A percentile compares a stretch with the other conserved stretches of the same genome.
Conservation (phyloP, 73 alveolate genomes). For the Tetrahymena borealis region DNA sequence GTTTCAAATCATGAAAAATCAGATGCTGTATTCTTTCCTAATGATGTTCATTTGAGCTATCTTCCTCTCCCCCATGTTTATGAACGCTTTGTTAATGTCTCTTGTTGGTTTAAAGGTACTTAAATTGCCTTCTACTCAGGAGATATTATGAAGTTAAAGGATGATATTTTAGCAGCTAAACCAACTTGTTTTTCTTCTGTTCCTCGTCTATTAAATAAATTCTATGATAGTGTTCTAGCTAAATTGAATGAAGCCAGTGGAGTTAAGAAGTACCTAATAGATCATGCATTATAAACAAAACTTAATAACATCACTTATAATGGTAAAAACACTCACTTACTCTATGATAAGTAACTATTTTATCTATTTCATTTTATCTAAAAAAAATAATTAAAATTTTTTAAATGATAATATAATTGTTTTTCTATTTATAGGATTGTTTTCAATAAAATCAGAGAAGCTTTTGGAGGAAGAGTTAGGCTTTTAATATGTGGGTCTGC, state of each 20-base stretch:
- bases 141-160: slow-evolving; percentile 64
- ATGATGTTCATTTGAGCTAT: slow-evolving; percentile 79
- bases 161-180: slow-evolving; percentile 74
- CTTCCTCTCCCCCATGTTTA: slow-evolving; percentile 92
- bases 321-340: slow-evolving; percentile 48
- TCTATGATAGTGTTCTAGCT: slow-evolving; percentile 63
- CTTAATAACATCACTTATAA: slow-evolving; percentile 30
- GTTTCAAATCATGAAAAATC: slow-evolving; percentile 44
- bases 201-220: slow-evolving; percentile 46
- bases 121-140: slow-evolving; percentile 83
- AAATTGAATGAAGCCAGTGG: slow-evolving; percentile 55
- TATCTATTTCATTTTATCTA: too few relatives aligned
- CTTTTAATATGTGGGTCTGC: slow-evolving; percentile 86
- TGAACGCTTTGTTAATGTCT: slow-evolving; percentile 71
- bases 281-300: slow-evolving; percentile 63
- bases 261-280: slow-evolving; percentile 48
- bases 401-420: not conserved
- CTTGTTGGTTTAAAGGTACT: slow-evolving; percentile 53
- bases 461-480: slow-evolving; percentile 83
- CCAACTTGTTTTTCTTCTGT: slow-evolving; percentile 36
- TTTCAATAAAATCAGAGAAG: slow-evolving; percentile 43
- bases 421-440: slow-evolving; percentile 51
- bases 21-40: slow-evolving; percentile 52
- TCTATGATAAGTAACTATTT: slow-evolving; percentile 42
- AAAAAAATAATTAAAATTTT: not conserved